A percentile compares a stretch with the other conserved stretches of the same genome.
Evolutionary conservation across 129 eudicot species (phyloP).

Genomic region (carrot (Daucus carota)): DH1_v3.0 NC_030383.2:12255001-12255500

Average conservation of each 20-base stretch:
- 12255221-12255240: neutral
- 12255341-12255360: neutral
- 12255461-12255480: neutral
- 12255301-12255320: neutral
- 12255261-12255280: neutral
- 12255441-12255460: slow-evolving; percentile 15
- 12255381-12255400: slow-evolving; percentile 18
- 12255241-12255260: neutral
- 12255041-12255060: neutral
- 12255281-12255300: neutral
- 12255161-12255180: neutral
- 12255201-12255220: neutral
- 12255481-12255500: slow-evolving; percentile 18
- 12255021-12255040: neutral
- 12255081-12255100: neutral
- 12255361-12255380: slow-evolving; percentile 6
- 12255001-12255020: slow-evolving; percentile 15
- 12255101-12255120: neutral
- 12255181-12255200: neutral
- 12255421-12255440: slow-evolving; percentile 28
- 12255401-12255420: slow-evolving; percentile 50
- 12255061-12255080: neutral
- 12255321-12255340: neutral
- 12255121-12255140: neutral
- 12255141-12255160: neutral